Conservation (phyloP, 768 basidiomycete species). For the Brasilioporus rufonigricans region DNA sequence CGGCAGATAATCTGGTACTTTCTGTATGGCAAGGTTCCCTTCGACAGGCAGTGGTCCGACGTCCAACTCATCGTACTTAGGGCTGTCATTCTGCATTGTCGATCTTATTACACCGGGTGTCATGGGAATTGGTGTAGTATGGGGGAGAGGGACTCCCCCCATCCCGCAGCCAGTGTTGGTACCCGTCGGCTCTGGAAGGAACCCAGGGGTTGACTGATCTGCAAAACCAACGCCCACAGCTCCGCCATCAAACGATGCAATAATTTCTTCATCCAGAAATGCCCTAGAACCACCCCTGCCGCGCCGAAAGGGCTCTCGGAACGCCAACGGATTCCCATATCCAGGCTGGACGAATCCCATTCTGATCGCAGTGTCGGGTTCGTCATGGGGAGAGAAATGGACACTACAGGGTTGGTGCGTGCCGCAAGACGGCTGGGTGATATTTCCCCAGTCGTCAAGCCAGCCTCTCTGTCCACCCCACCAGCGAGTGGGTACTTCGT, state of each 20-base stretch:
- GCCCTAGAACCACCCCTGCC: not conserved
- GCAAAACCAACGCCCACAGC: not conserved
- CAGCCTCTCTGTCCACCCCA: conserved; percentile 18
- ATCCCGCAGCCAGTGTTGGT: not conserved
- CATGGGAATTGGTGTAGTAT: conserved; percentile 7
- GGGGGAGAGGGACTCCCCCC: conserved; percentile 4
- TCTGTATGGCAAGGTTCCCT: not conserved
- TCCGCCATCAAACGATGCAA: conserved; percentile 15
- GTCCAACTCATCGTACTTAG: not conserved
- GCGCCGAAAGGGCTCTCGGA: conserved; percentile 6
- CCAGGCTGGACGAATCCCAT: not conserved
- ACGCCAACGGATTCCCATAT: not conserved
- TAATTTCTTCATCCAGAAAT: conserved; percentile 22
- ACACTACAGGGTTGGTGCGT: not conserved
- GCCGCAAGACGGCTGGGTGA: not conserved
- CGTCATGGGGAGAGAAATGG: not conserved
- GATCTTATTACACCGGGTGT: not conserved
- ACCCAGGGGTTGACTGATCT: not conserved
- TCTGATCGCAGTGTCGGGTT: not conserved
- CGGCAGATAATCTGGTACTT: not conserved
- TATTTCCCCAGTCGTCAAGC: conserved; percentile 19
- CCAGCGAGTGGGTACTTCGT: conserved; percentile 20
- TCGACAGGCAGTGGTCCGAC: not conserved
- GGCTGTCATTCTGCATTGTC: not conserved
- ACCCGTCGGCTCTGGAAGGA: not conserved